Evolutionary conservation across 192 early-diverging fungal species (phyloP), one percentile per base, ranked within the genome.

Genomic region (Backusella tuberculispora): DNA sequence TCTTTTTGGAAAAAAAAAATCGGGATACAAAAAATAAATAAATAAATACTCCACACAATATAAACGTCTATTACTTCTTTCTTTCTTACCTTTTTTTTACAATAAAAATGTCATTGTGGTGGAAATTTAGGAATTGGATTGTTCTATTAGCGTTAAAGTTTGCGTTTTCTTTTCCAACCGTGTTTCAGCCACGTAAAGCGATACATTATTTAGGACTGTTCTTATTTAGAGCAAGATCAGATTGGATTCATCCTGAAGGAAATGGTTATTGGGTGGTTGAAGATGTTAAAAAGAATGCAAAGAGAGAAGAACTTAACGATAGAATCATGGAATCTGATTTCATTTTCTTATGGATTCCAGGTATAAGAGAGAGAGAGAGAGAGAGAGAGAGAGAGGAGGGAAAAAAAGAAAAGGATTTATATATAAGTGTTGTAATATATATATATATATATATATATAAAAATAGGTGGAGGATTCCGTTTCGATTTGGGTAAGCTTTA

Each of bases 301-400:
- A 75, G 24, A 46, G 45, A 50, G 74, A 75, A 43, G 74, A 43
- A 8, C 43, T 75, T 1, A 12, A n/a, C 21, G 74, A 75, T 19
- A 21, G 65, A 29, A n/a, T 75, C 26, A 40, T 21, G 19, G 65
- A 46, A 43, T 21, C 60, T 29, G 65, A 66, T 37, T 10, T 64
- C 19, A 63, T 75, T 29, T 19, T 75, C 14, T 44, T 75, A 26
- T 75, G 74, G 74, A 43, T 75, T 40, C 74, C 74, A 42, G 74
- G 74, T 75, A 74, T 15, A 26, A 37, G 40, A 45, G 6, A 14
- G 19, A 40, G 26, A 44, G 42, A n/a, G 19, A 41, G 10, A 56
- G 40, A 45, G 6, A 14, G 19, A 40, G 26, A 44, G 42, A n/a
- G 19, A 41, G 10, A 56, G n/a, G n/a, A n/a, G n/a, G n/a, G n/a